These are phyloP conservation scores for Suillus subaureus DNA, from an alignment of 768 basidiomycete species.

Conservation along the genomic window DNA sequence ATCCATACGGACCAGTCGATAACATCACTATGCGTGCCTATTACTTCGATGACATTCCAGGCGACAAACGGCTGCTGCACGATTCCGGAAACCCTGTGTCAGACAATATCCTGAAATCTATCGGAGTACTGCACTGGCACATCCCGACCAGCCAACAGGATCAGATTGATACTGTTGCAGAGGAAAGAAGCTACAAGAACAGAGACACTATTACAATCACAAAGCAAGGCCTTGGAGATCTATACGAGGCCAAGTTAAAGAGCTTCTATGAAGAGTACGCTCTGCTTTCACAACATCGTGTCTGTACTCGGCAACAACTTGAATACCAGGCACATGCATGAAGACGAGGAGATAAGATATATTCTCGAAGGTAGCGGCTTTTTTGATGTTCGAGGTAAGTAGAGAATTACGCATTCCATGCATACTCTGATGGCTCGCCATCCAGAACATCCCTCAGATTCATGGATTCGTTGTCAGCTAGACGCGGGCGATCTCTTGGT, in stretches of 20 bases:
- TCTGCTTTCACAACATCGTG: not conserved
- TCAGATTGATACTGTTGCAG: slow-evolving; percentile 61
- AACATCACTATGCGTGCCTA: slow-evolving; percentile 62
- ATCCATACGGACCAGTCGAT: too few relatives aligned
- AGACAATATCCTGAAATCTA: slow-evolving; percentile 44
- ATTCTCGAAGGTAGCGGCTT: slow-evolving; percentile 84
- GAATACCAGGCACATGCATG: slow-evolving; percentile 78
- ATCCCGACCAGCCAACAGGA: slow-evolving; percentile 60
- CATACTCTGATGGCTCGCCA: not conserved
- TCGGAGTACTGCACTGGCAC: slow-evolving; percentile 70
- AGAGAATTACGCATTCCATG: not conserved
- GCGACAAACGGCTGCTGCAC: slow-evolving; percentile 83
- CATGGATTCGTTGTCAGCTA: slow-evolving; percentile 83
- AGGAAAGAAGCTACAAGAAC: slow-evolving; percentile 79
- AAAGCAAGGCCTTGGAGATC: slow-evolving; percentile 77
- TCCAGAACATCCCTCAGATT: slow-evolving; percentile 62
- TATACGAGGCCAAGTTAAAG: slow-evolving; percentile 82
- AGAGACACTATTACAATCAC: slow-evolving; percentile 79
- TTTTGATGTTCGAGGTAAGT: slow-evolving; percentile 86
- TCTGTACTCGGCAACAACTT: not conserved
- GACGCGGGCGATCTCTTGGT: slow-evolving; percentile 83
- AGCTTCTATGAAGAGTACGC: slow-evolving; percentile 81
- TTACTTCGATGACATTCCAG: slow-evolving; percentile 73
- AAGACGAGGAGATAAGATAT: slow-evolving; percentile 95
- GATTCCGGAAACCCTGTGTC: slow-evolving; percentile 65